Conservation (phyloP, 495 filamentous ascomycete species). For the Penicillium parvum region DNA sequence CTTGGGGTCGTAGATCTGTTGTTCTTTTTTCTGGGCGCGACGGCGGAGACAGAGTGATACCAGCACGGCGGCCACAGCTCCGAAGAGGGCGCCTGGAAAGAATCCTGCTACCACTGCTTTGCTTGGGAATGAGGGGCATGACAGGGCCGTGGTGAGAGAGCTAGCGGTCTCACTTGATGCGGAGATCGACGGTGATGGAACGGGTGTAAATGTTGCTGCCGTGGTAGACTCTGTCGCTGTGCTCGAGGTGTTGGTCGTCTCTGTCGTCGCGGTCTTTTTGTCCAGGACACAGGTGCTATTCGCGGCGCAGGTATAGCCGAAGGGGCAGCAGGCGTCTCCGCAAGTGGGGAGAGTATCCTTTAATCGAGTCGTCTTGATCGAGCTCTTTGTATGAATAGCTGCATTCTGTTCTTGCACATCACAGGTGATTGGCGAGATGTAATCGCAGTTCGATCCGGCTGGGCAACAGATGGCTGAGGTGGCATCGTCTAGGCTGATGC, state of each 20-base stretch:
- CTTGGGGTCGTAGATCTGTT: constrained; percentile 14
- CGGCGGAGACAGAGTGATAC: constrained; percentile 40
- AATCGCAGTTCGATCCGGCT: constrained; percentile 52
- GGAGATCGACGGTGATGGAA: constrained; percentile 19
- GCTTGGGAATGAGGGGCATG: constrained; percentile 45
- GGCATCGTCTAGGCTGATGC: constrained; percentile 58
- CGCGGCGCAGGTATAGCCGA: constrained; percentile 66
- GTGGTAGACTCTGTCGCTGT: constrained; percentile 18
- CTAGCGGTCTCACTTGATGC: constrained; percentile 15
- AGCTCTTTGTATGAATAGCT: constrained; percentile 52
- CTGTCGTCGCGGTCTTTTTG: constrained; percentile 30
- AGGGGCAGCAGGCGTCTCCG: constrained; percentile 64
- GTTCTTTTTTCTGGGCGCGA: constrained; percentile 13
- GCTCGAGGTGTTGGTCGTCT: constrained; percentile 22
- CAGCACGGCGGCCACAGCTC: constrained; percentile 43
- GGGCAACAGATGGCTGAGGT: constrained; percentile 80
- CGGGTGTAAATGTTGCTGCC: constrained; percentile 15
- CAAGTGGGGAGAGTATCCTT: constrained; percentile 52
- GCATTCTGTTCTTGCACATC: constrained; percentile 63
- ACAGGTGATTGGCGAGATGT: constrained; percentile 68
- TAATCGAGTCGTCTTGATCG: constrained; percentile 67
- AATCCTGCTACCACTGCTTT: constrained; percentile 57
- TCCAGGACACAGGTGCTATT: constrained; percentile 37
- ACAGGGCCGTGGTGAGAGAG: constrained; percentile 8
- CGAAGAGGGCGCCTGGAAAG: constrained; percentile 57